A percentile compares a stretch with the other conserved stretches of the same genome.
These are phyloP conservation scores for Castanea mollissima DNA, from an alignment of 306 rosid genomes.

Conservation along the genomic window DNA sequence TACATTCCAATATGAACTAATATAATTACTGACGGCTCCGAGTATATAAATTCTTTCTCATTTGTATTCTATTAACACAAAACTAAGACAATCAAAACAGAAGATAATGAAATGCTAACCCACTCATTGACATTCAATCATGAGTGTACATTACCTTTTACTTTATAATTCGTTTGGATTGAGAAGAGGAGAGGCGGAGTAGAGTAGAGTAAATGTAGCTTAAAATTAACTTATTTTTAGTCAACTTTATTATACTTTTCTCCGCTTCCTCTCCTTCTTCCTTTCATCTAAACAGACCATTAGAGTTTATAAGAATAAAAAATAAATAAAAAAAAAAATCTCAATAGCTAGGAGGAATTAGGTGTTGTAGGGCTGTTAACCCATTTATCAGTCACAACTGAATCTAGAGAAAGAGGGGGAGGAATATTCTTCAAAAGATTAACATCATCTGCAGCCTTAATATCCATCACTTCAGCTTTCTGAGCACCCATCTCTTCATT, in stretches of 20 bases:
- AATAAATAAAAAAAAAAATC: background rate
- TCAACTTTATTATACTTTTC: too few species aligned
- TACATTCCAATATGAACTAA: conserved; percentile 16
- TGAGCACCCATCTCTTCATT: conserved; percentile 20
- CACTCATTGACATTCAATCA: background rate
- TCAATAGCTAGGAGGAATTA: conserved; percentile 46
- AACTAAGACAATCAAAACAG: conserved; percentile 1
- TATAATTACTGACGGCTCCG: background rate
- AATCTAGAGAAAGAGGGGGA: conserved; percentile 60
- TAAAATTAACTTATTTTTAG: too few species aligned
- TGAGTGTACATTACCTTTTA: conserved; percentile 11
- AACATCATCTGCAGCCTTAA: conserved; percentile 46
- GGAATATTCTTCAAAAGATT: conserved; percentile 48
- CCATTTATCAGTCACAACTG: conserved; percentile 52
- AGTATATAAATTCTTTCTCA: background rate
- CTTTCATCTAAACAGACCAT: too few species aligned
- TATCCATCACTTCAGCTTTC: conserved; percentile 42
- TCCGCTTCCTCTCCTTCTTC: too few species aligned
- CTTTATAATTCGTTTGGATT: background rate
- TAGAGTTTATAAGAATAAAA: conserved; percentile 1
- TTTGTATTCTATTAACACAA: background rate
- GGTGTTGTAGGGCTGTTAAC: conserved; percentile 56
- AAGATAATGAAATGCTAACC: background rate
- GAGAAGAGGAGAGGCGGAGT: too few species aligned
- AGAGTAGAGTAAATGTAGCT: too few species aligned